phyloP scores from a whole-genome alignment of 2,329 filamentous ascomycete genomes.

The Ascochyta viciae-villosae region DNA sequence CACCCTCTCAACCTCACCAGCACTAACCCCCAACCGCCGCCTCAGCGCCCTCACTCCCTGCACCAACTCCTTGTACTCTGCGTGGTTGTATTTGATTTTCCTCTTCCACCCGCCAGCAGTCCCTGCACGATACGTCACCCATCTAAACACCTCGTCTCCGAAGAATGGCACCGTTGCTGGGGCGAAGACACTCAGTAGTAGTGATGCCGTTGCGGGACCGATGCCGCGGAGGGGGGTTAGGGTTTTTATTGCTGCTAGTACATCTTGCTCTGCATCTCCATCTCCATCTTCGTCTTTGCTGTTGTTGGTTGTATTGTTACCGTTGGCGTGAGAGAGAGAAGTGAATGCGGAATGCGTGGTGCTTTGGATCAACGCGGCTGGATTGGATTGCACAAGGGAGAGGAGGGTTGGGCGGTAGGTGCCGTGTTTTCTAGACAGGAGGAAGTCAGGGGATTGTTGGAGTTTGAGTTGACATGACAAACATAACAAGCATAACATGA shows the following conservation, averaged over 20 bases:
- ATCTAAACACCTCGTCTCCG: conserved; percentile 79
- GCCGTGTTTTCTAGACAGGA: conserved; percentile 54
- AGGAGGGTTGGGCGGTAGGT: conserved; percentile 58
- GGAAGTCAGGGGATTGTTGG: too few species aligned
- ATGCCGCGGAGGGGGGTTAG: conserved; percentile 67
- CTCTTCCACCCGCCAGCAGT: conserved; percentile 56
- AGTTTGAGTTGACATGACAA: too few species aligned
- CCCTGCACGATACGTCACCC: conserved; percentile 62
- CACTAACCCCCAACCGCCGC: conserved; percentile 48
- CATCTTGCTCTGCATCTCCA: too few species aligned
- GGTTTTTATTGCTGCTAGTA: too few species aligned
- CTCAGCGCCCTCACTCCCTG: conserved; percentile 39
- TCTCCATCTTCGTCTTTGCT: too few species aligned
- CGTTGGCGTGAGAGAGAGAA: conserved; percentile 1
- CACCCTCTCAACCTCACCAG: conserved; percentile 72
- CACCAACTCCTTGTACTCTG: conserved; percentile 70
- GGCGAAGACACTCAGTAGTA: conserved; percentile 72
- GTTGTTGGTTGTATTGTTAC: too few species aligned
- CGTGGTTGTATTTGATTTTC: conserved; percentile 71
- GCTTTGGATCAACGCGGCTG: conserved; percentile 53
- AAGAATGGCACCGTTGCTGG: conserved; percentile 72
- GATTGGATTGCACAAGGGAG: conserved; percentile 65
- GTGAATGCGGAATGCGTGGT: conserved; percentile 63
- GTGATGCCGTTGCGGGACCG: conserved; percentile 79
- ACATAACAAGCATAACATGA: too few species aligned